Conservation (phyloP, 176 grass and related monocot species). For the Ensete glaucum region DNA sequence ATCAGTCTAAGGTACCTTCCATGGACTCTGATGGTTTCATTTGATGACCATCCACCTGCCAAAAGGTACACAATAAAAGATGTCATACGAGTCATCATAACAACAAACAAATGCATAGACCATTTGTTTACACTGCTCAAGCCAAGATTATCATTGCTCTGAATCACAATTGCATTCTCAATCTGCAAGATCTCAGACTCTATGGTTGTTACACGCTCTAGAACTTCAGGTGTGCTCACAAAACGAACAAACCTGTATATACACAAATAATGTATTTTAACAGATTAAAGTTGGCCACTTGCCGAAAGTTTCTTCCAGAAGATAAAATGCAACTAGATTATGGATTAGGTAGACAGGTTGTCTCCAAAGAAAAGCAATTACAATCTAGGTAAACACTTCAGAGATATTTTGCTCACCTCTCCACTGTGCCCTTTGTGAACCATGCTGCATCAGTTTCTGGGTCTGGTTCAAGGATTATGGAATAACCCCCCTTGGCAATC, state of each 20-base stretch:
- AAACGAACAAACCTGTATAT: conserved; percentile 78
- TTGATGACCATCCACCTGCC: conserved; percentile 50
- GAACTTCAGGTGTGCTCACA: conserved; percentile 88
- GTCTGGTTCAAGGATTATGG: conserved; percentile 69
- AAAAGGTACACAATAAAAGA: conserved; percentile 33
- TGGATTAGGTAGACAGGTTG: background rate
- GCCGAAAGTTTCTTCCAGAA: background rate
- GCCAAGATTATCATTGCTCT: conserved; percentile 62
- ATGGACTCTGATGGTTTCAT: conserved; percentile 43
- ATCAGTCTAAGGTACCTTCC: conserved; percentile 33
- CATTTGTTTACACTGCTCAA: conserved; percentile 48
- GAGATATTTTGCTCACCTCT: conserved; percentile 44
- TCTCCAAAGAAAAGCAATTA: background rate
- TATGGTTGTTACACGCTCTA: conserved; percentile 79
- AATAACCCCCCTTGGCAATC: conserved; percentile 84
- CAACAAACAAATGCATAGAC: conserved; percentile 1
- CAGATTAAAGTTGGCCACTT: background rate
- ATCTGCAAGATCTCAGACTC: conserved; percentile 96
- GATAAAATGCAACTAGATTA: background rate
- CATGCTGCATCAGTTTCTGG: conserved; percentile 31
- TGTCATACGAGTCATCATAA: conserved; percentile 17
- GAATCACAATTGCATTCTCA: conserved; percentile 74
- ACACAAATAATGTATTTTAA: background rate
- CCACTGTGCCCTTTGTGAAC: conserved; percentile 74
- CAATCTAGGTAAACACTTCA: conserved; percentile 9